Base-by-base conservation (phyloP, 148 eudicot genomes). In the Camellia granthamiana region DNA sequence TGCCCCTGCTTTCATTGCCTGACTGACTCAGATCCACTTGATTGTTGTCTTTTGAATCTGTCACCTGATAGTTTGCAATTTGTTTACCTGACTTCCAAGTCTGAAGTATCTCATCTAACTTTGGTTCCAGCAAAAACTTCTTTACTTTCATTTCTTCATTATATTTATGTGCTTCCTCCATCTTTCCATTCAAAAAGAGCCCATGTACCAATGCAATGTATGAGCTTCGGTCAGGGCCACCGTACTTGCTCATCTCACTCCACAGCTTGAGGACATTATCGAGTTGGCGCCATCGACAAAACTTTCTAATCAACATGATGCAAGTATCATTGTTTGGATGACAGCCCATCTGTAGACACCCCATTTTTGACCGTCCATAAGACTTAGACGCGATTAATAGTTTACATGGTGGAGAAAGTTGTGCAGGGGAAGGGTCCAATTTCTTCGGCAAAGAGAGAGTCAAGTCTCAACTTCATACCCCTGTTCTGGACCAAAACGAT, bases 71-170 rank as follows among this genome's bases (percentile, higher is more conserved):
- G 54, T 81, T 86, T 55, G 88, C 88, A 82, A 83, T 85, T 76
- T 82, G 83, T 89, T 88, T 91, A 51, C 87, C 86, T 3, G 84
- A 84, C 81, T 89, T 11, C 94, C 95, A 95, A 47, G 87, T 80
- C 85, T 86, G 95, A 75, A 92, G 90, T 83, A 88, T 73, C 68
- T 89, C 92, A 78, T 95, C 92, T 62, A 92, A 84, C 72, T 91
- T 89, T 5, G 88, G 86, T 83, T 93, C 96, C 38, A 96, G 92
- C 77, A 85, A 76, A 77, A 90, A 81, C 51, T 84, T 73, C 79
- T 88, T 95, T 54, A 74, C 89, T 82, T 90, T 92, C 98, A 95
- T 95, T 83, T 91, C 95, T 44, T 66, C 6, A 76, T 91, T 90
- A 66, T 91, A 84, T 70, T 84, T 85, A 81, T 89, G 74, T 13